Conservation (phyloP, 2,329 filamentous ascomycete genomes). For the Beauveria varroae region DNA sequence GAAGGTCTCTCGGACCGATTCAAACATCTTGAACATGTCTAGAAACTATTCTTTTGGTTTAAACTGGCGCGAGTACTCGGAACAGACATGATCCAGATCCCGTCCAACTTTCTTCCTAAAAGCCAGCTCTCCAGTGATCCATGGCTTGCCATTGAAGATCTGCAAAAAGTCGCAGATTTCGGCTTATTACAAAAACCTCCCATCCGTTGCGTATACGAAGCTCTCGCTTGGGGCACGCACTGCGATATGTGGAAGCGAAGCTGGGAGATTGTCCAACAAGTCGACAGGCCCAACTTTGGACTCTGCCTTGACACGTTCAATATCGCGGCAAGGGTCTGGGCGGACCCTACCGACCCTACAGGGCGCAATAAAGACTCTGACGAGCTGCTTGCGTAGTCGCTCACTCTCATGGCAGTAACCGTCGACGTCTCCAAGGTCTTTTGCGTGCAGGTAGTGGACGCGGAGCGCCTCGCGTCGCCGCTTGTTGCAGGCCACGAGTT, state of each 20-base stretch:
- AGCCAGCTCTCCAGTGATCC: neutral
- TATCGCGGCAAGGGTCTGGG: conserved; percentile 63
- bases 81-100: neutral
- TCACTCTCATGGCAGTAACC: no score
- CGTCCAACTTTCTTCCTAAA: neutral
- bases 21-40: neutral
- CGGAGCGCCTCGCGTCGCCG: no score
- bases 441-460: no score
- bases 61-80: no score
- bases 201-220: conserved; percentile 67
- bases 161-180: conserved; percentile 59
- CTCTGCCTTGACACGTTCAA: conserved; percentile 75
- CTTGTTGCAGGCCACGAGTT: no score
- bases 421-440: no score
- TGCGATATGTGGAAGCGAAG: conserved; percentile 64
- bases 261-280: conserved; percentile 59
- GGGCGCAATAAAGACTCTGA: neutral
- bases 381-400: no score
- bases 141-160: conserved; percentile 50
- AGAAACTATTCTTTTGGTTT: neutral
- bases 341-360: conserved; percentile 47
- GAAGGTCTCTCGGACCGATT: no score
- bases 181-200: conserved; percentile 44
- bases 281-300: conserved; percentile 65
- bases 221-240: conserved; percentile 63